Base-by-base conservation (phyloP, 306 rosid species). In the Begonia fuchsioides region DNA sequence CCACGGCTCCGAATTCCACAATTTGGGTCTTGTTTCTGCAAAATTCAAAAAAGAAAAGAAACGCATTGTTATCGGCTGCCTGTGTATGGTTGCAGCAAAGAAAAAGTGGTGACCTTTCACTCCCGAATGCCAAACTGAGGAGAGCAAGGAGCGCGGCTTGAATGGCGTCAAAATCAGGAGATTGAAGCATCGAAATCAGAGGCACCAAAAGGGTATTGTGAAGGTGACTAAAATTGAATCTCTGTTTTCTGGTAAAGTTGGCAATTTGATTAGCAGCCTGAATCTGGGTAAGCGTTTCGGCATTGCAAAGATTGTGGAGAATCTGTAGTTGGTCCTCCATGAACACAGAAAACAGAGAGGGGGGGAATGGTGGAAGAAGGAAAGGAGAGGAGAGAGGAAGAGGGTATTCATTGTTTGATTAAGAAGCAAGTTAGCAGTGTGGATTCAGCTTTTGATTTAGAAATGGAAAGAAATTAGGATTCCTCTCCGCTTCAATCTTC, bases 361-460 rank as follows among this genome's bases (percentile, higher is more conserved):
- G 26, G 26, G 49, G 60, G 87, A 77, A 77, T 77, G 87, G 92
- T 85, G 80, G 71, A 64, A 66, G 79, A 80, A 66, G 63, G 55
- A 75, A 63, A 52, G 49, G 71, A 70, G 63, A 51, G 79, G 35
- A 26, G 79, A 71, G 26, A 26, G 76, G 76, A 79, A 67, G 68
- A 39, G 69, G 69, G 64, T 54, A 80, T 80, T 77, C 95, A 47
- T 85, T 85, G 84, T 85, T 85, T 85, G 82, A 81, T 62, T 64
- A 15, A 54, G 71, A 85, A 85, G 95, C 93, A 81, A 85, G 14
- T n/a, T 41, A 10, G 12, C 45, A 11, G 13, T 10, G 14, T 41
- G n/a, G 12, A 10, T n/a, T 41, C 45, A 41, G 45, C 45, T 41
- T 41, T 41, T 41, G 14, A 10, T n/a, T 41, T 11, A 3, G 45